Conservation (phyloP, 345 rosid species). For the Pelargonium nanum region DNA sequence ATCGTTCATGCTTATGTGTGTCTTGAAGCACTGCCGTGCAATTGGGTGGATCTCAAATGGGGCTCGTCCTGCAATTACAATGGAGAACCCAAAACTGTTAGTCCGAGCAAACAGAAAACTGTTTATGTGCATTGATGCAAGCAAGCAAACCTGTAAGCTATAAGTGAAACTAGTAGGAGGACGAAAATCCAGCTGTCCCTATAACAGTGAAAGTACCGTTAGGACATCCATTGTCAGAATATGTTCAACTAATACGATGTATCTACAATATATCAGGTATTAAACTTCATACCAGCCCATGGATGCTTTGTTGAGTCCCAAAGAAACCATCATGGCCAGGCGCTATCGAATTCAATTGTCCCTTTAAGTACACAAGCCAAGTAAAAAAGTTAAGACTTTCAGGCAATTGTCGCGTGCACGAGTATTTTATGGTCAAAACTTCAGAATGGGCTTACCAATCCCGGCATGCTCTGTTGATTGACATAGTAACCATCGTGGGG, state of each 20-base stretch:
- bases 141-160: slow-evolving; percentile 31
- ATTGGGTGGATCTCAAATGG: slow-evolving; percentile 46
- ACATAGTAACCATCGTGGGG: slow-evolving; percentile 46
- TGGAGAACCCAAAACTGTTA: not conserved
- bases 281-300: slow-evolving; percentile 29
- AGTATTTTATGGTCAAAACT: not conserved
- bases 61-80: slow-evolving; percentile 35
- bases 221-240: slow-evolving; percentile 4
- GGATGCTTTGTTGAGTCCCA: slow-evolving; percentile 36
- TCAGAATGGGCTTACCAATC: slow-evolving; percentile 23
- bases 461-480: slow-evolving; percentile 34
- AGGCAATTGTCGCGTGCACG: not conserved
- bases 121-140: not conserved
- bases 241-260: not conserved
- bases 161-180: slow-evolving; percentile 29
- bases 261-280: slow-evolving; percentile 1
- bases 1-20: slow-evolving; percentile 13
- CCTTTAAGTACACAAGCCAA: slow-evolving; percentile 19
- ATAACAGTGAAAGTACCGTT: slow-evolving; percentile 6
- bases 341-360: slow-evolving; percentile 38
- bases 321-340: slow-evolving; percentile 35
- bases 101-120: not conserved
- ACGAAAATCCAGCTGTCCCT: slow-evolving; percentile 47
- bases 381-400: not conserved
- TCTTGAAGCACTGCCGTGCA: slow-evolving; percentile 49